Evolutionary conservation across 352 stramenopile genomes (phyloP).

Genomic region (Phytopythium cucurbitacearum): DNA sequence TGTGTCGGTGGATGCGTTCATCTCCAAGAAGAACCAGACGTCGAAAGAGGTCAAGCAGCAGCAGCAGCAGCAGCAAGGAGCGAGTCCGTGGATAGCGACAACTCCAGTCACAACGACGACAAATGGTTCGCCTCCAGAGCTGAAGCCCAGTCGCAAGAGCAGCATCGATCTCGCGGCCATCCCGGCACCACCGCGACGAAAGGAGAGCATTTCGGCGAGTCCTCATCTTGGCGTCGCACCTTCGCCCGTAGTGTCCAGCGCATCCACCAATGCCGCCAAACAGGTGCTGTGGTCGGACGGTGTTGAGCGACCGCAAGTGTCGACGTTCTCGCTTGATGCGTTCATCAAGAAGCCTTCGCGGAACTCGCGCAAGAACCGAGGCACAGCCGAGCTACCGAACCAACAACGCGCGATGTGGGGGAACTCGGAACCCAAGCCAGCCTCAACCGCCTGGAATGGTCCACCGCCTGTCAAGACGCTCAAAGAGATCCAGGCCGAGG

Average conservation of each 20-base stretch:
- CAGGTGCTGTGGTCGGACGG: conserved; percentile 47
- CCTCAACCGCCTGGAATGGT: not conserved
- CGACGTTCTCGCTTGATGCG: conserved; percentile 56
- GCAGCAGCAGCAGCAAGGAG: too few species aligned
- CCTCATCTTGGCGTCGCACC: conserved; percentile 20
- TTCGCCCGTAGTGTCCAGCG: conserved; percentile 6
- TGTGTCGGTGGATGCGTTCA: conserved; percentile 46
- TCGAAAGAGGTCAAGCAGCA: too few species aligned
- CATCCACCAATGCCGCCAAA: conserved; percentile 11
- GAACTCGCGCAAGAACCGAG: conserved; percentile 16
- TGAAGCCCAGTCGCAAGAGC: conserved; percentile 13
- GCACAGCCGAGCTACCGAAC: not conserved
- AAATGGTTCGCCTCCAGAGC: too few species aligned
- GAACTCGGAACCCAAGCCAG: conserved; percentile 1
- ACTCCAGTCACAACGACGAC: too few species aligned
- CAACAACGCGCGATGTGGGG: conserved; percentile 5
- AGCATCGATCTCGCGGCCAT: conserved; percentile 15
- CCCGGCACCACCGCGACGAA: conserved; percentile 9
- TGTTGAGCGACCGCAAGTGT: conserved; percentile 30
- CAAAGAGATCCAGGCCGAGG: conserved; percentile 67
- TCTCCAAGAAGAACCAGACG: conserved; percentile 14
- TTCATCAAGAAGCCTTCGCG: conserved; percentile 54
- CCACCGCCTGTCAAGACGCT: conserved; percentile 26
- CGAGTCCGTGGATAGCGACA: too few species aligned
- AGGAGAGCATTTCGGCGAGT: conserved; percentile 29